Conservation (phyloP, 148 eudicot genomes). For the Rhododendron williamsianum region DNA sequence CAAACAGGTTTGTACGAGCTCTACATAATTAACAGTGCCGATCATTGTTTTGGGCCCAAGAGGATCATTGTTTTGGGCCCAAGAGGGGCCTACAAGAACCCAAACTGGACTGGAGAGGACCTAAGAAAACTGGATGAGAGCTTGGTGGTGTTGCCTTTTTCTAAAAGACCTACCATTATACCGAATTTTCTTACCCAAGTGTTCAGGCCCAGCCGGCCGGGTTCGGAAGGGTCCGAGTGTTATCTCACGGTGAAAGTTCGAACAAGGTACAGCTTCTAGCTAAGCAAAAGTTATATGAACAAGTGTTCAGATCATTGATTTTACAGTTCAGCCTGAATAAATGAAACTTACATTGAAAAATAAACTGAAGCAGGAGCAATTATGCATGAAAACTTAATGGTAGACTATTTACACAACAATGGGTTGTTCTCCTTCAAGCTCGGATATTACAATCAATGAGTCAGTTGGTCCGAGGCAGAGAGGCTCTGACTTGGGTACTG, state of each 20-base stretch:
- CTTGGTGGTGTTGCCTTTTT: too few species aligned
- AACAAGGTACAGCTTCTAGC: background rate
- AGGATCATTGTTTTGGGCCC: too few species aligned
- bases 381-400: background rate
- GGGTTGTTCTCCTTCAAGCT: constrained; percentile 89
- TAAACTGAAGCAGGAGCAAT: background rate
- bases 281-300: background rate
- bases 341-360: too few species aligned
- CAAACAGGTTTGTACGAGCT: background rate
- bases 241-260: background rate
- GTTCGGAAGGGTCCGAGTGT: background rate
- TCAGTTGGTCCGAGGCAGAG: constrained; percentile 56
- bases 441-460: constrained; percentile 84
- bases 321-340: background rate
- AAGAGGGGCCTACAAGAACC: too few species aligned
- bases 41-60: too few species aligned
- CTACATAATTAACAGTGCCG: background rate
- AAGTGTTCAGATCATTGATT: background rate
- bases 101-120: too few species aligned
- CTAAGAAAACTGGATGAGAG: too few species aligned
- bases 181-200: too few species aligned
- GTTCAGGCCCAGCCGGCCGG: too few species aligned
- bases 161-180: too few species aligned
- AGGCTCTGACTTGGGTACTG: constrained; percentile 71
- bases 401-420: constrained; percentile 17